Evolutionary conservation across 805 yeast genomes (phyloP), one percentile per base, ranked within the genome.

Genomic region (Cyberlindnera amylophila): DNA sequence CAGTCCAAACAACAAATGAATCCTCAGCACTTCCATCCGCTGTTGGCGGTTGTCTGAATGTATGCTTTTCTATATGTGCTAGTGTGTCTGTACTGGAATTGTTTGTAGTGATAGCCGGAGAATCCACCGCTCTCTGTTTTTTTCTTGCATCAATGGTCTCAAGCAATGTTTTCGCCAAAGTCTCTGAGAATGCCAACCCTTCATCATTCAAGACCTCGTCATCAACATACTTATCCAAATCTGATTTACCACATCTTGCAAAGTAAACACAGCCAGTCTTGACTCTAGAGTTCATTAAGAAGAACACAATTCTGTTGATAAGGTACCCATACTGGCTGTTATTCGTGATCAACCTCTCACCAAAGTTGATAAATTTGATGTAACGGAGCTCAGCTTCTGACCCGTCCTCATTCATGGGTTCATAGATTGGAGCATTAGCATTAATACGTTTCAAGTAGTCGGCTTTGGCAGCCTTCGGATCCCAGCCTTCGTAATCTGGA

Each of bases 1-100:
- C 95, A 1, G 97, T 89, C 96, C 98, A 91, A n/a, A 93, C 90
- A 4, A 82, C 80, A 54, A 90, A 71, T 5, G 83, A 75, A 48
- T 79, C 75, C 29, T 73, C 79, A 50, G 71, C 74, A 8, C 72
- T 67, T 6, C 82, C 84, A 59, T 80, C 85, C 7, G 77, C 69
- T 11, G 65, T 61, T 15, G 71, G 65, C 6, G 66, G 65, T 43
- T 66, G 72, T 47, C 67, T 64, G 30, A 55, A 35, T 12, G 55
- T 44, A 38, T 57, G 50, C 35, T 64, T 56, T 14, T 21, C 38
- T 21, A 46, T 23, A 6, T 40, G 32, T 15, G 30, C 39, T 13
- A 50, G 31, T 6, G 51, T 50, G 11, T 47, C 52, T 3, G 45
- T 30, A 15, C 52, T 44, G 6, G 55, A 49, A 19, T 50, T 53